Conservation (phyloP, 257 asterid species). For the Jacaranda mimosifolia region DNA sequence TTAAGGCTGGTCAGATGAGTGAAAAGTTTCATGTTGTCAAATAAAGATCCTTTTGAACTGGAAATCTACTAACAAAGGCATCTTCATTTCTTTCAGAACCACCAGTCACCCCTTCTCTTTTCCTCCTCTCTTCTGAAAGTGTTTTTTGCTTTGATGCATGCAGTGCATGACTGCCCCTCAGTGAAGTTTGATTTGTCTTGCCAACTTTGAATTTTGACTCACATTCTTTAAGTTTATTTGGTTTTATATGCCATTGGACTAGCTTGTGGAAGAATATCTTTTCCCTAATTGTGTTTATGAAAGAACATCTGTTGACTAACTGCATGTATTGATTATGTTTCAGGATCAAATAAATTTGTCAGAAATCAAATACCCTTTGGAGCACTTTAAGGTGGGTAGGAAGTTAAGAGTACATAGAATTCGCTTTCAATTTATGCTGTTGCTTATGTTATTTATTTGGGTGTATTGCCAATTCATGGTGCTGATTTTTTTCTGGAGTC, state of each 20-base stretch:
- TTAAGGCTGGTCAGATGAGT: background rate
- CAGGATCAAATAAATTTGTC: conserved; percentile 92
- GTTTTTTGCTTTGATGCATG: background rate
- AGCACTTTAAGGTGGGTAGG: conserved; percentile 82
- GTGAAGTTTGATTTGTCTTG: conserved; percentile 11
- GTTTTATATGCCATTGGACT: conserved; percentile 25
- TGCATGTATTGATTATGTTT: conserved; percentile 44
- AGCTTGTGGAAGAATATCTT: background rate
- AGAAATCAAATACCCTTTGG: conserved; percentile 84
- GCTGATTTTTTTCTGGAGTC: conserved; percentile 2
- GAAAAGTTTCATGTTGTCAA: background rate
- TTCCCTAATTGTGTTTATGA: too few relatives aligned
- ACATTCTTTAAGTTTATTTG: conserved; percentile 1
- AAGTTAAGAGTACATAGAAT: conserved; percentile 24
- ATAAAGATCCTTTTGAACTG: background rate
- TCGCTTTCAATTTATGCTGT: conserved; percentile 14
- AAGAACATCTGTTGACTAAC: conserved; percentile 40
- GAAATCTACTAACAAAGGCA: background rate
- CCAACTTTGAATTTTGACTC: background rate
- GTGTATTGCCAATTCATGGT: conserved; percentile 5
- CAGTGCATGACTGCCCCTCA: conserved; percentile 10
- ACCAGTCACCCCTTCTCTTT: background rate
- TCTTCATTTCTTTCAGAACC: background rate
- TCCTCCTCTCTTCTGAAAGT: background rate
- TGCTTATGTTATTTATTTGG: conserved; percentile 1